Base-by-base conservation (phyloP, 2,329 filamentous ascomycete species). In the Fusarium illudens region DNA sequence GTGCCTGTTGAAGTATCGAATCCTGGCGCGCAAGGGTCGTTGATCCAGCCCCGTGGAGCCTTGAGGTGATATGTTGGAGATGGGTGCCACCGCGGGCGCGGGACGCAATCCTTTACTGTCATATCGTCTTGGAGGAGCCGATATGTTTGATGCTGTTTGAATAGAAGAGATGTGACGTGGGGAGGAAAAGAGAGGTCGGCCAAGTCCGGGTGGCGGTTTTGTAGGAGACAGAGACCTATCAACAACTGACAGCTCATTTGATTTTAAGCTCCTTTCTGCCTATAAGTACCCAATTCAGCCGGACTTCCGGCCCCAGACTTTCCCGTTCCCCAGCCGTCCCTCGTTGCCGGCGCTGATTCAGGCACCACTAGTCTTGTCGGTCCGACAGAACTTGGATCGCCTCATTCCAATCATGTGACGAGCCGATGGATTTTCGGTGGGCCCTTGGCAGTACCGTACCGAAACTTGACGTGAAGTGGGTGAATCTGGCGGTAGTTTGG, bases 1-100 rank as follows among this genome's bases (percentile, higher is more conserved):
- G 68, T 72, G 3, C 66, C 64, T 4, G 71, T 73, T 2, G 62
- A 58, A 1, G 58, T 32, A 39, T 73, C 71, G 8, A 64, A 73
- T 1, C 71, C 71, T 1, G 71, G 71, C 11, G 68, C 71, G 13
- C 71, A 73, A 15, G 71, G 71, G 29, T 73, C 71, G 13, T 73
- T 73, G 4, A 73, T 68, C 71, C 71, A 73, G 9, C 71, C 71
- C 20, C 37, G 58, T 9, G 66, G 68, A 13, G 71, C 71, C 44
- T 66, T 73, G 12, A 73, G 62, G 17, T 73, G 71, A 17, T 70
- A 73, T 22, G 64, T 60, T 12, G 71, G 71, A 25, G 60, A 42
- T 39, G 58, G 61, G 33, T 71, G 68, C 63, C 63, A 70, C 36
- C 36, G 30, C 27, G 68, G 46, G 52, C 62, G 68, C 19, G 51